Base-by-base conservation (phyloP, 352 stramenopile genomes). In the Pythium oligandrum region DNA sequence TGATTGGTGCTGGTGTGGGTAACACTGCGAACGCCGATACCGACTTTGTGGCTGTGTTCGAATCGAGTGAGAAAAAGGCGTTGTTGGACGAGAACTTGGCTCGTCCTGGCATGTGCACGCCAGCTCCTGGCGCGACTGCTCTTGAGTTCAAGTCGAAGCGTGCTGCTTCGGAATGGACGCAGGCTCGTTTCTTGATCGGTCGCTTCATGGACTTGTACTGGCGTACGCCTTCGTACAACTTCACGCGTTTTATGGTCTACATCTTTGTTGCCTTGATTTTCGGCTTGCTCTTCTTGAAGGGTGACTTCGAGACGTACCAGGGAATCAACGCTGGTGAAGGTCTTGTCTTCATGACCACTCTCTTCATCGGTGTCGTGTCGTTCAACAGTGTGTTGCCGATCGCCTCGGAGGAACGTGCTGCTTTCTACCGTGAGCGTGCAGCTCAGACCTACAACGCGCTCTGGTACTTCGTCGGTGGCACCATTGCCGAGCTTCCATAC, bases 281-380 rank as follows among this genome's bases (percentile, higher is more conserved):
- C 10, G 79, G 77, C 0, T 43, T 88, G 11, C 44, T 78, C 1
- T 92, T 75, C 56, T 31, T 73, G 11, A 61, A 58, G 8, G 59
- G 65, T 33, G 61, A 78, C 12, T n/a, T n/a, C n/a, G n/a, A n/a
- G n/a, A n/a, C n/a, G n/a, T n/a, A n/a, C n/a, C n/a, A n/a, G n/a
- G n/a, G 75, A 36, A 57, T 86, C 32, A 80, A 78, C 51, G 58
- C 62, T 38, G 68, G 73, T 9, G 64, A 96, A 10, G 80, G 83
- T 11, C 79, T 96, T 37, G 82, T 96, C 35, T 97, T 93, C 63
- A 69, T 88, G n/a, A 75, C 83, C 5, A 85, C 88, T 9, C 33
- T 94, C 10, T 97, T 97, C 52, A 78, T 90, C 33, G 68, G 75
- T 39, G 68, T 96, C 47, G 81, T 90, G 12, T 78, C 71, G 36